phyloP scores from a whole-genome alignment of 441 rosid species.

The Biscutella laevigata region DNA sequence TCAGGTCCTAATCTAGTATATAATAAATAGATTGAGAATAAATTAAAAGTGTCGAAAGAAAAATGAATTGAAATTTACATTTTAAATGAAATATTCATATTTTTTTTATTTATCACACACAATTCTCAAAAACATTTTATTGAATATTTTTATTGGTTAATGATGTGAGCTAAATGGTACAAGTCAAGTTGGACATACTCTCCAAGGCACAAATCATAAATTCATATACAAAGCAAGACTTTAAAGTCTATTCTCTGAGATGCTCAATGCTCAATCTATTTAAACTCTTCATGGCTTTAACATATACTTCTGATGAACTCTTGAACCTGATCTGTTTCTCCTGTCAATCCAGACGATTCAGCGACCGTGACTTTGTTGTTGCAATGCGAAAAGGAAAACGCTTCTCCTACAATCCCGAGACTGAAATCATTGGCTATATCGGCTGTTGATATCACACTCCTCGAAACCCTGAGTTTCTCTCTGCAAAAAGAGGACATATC shows the following conservation, averaged over 20 bases:
- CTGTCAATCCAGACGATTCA: constrained; percentile 70
- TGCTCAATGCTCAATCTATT: constrained; percentile 5
- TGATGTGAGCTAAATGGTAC: too few species aligned
- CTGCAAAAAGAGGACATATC: too few species aligned
- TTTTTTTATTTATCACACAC: too few species aligned
- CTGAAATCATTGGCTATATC: constrained; percentile 72
- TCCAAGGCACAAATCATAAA: constrained; percentile 12
- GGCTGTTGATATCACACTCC: constrained; percentile 67
- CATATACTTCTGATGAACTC: constrained; percentile 67
- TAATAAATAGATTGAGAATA: too few species aligned
- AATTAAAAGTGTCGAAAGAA: too few species aligned
- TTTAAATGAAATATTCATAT: too few species aligned
- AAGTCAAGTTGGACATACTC: too few species aligned
- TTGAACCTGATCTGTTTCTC: constrained; percentile 55
- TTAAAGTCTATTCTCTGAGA: background rate
- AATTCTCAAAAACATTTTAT: too few species aligned
- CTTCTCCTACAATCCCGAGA: constrained; percentile 63
- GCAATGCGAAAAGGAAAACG: constrained; percentile 67
- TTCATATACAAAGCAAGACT: constrained; percentile 9
- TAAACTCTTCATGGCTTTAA: constrained; percentile 39
- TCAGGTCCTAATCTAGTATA: too few species aligned
- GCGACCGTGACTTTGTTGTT: constrained; percentile 59
- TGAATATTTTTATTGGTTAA: too few species aligned
- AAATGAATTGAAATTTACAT: too few species aligned
- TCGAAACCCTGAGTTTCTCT: constrained; percentile 65